phyloP scores from a whole-genome alignment of 176 grass and related monocot genomes.

The Aegilops tauschii region DNA sequence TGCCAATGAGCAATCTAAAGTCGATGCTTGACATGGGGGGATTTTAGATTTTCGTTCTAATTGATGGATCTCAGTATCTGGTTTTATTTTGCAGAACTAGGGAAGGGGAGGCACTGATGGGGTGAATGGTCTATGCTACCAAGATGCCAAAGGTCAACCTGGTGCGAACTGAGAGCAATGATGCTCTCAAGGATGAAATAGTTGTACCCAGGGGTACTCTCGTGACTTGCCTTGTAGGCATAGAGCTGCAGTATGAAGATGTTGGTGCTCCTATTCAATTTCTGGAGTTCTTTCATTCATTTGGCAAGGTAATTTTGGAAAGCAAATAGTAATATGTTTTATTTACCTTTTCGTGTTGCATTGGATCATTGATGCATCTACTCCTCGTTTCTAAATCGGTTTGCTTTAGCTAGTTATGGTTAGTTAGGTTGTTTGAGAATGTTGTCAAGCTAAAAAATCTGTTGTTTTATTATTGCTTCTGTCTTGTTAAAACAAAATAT shows the following conservation, averaged over 20 bases:
- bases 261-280: conserved; percentile 55
- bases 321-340: background rate
- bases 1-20: conserved; percentile 53
- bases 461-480: background rate
- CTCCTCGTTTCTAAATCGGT: background rate
- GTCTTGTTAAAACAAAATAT: background rate
- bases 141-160: conserved; percentile 32
- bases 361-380: background rate
- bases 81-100: conserved; percentile 58
- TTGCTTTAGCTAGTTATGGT: background rate
- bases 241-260: background rate
- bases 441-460: background rate
- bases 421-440: background rate
- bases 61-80: background rate
- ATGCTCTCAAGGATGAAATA: conserved; percentile 3
- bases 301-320: background rate
- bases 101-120: conserved; percentile 51
- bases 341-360: background rate
- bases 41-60: background rate
- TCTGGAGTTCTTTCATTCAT: conserved; percentile 11
- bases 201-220: conserved; percentile 42
- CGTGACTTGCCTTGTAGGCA: conserved; percentile 38
- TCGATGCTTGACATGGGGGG: background rate
- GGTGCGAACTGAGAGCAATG: background rate
- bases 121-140: conserved; percentile 34